These are phyloP conservation scores for Fragaria ananassa DNA, from an alignment of 306 rosid species.

Conservation along the genomic window DNA sequence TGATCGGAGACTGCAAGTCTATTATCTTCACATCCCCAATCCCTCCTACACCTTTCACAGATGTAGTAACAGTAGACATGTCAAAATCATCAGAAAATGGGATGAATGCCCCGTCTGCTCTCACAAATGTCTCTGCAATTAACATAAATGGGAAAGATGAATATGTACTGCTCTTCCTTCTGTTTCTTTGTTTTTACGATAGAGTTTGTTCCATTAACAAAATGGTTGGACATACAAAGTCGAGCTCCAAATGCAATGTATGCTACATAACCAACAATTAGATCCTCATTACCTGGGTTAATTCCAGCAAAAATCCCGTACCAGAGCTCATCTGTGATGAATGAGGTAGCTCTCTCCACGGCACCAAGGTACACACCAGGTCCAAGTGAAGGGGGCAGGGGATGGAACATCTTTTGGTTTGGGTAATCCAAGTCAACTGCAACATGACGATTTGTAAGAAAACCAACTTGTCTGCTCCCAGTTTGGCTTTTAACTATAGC, in stretches of 20 bases:
- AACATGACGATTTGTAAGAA: conserved; percentile 97
- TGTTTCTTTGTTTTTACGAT: not conserved
- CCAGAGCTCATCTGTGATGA: conserved; percentile 98
- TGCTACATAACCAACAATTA: not conserved
- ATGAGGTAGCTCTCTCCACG: conserved; percentile 97
- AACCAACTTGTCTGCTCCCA: conserved; percentile 90
- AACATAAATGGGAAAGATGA: conserved; percentile 9
- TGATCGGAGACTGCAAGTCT: conserved; percentile 84
- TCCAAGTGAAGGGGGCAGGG: conserved; percentile 93
- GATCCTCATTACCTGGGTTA: conserved; percentile 76
- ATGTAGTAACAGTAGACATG: conserved; percentile 81
- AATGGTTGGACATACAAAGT: not conserved
- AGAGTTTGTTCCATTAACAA: not conserved
- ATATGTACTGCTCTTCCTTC: not conserved
- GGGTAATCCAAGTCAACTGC: conserved; percentile 98
- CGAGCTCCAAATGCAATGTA: not conserved
- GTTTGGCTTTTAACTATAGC: conserved; percentile 97
- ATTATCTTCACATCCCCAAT: conserved; percentile 75
- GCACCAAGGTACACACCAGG: conserved; percentile 99
- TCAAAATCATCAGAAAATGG: conserved; percentile 98
- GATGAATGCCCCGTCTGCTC: conserved; percentile 98
- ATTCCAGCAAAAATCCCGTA: conserved; percentile 98
- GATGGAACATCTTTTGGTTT: conserved; percentile 99
- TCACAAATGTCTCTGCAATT: conserved; percentile 87
- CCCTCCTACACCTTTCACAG: conserved; percentile 85